Percentiles rank a stretch among this genome's conserved stretches.
Evolutionary conservation across 768 basidiomycete genomes (phyloP).

Genomic region (Tricholoma sp.): DNA sequence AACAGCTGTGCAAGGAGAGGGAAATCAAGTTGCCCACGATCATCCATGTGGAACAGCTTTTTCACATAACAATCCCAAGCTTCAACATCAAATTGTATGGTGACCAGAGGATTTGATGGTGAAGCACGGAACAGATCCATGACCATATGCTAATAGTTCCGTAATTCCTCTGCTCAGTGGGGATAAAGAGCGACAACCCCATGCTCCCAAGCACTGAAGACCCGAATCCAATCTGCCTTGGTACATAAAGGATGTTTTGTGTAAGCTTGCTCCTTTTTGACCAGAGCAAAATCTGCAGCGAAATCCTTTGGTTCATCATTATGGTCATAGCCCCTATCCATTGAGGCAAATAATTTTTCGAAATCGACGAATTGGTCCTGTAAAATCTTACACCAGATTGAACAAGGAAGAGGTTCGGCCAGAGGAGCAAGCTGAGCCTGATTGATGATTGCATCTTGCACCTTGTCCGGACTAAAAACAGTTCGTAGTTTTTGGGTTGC

Average conservation of each 20-base stretch:
- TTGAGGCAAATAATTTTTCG: background rate
- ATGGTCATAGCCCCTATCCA: background rate
- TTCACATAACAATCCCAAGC: slow-evolving; percentile 5
- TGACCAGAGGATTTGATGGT: slow-evolving; percentile 1
- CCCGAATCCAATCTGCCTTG: too few species aligned
- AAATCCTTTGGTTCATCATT: background rate
- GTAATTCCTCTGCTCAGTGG: too few species aligned
- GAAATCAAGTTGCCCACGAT: slow-evolving; percentile 2
- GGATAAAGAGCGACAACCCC: too few species aligned
- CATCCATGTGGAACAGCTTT: slow-evolving; percentile 10
- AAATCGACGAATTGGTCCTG: background rate
- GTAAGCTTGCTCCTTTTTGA: slow-evolving; percentile 1
- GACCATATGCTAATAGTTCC: slow-evolving; percentile 4
- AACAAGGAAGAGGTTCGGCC: background rate
- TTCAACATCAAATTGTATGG: background rate
- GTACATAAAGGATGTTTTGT: slow-evolving; percentile 2
- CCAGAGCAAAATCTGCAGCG: background rate
- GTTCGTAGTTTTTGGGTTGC: slow-evolving; percentile 3
- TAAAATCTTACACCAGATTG: background rate
- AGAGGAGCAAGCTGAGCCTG: background rate
- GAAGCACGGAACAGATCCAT: slow-evolving; percentile 7
- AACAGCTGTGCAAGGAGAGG: slow-evolving; percentile 7
- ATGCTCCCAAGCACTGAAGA: too few species aligned
- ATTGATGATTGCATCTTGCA: slow-evolving; percentile 6
- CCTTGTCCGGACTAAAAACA: slow-evolving; percentile 3